These are phyloP conservation scores for Mucor indicus DNA, from an alignment of 371 early-diverging fungal genomes.

Conservation along the genomic window DNA sequence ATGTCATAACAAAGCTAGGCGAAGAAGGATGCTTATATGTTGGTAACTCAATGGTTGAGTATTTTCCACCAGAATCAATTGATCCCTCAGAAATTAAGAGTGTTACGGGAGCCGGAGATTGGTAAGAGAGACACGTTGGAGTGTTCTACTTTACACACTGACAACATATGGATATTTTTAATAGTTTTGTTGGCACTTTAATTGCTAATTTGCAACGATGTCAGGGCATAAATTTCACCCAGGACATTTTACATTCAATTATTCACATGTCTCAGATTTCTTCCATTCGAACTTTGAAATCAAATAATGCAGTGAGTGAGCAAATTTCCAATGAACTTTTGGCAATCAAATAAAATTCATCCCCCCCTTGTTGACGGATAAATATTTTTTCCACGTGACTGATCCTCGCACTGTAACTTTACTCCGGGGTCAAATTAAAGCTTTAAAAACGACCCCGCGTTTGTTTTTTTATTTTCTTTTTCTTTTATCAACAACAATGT, in stretches of 20 bases:
- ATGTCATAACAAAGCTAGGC: constrained; percentile 60
- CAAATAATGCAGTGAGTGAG: constrained; percentile 33
- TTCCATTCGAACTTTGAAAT: constrained; percentile 37
- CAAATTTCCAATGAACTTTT: constrained; percentile 9
- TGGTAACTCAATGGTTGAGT: constrained; percentile 14
- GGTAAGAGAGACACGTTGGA: constrained; percentile 49
- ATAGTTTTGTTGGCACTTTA: constrained; percentile 46
- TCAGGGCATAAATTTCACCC: constrained; percentile 1
- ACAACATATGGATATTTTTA: no score
- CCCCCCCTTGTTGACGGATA: neutral
- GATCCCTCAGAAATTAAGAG: constrained; percentile 39
- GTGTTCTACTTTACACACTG: no score
- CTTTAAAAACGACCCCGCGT: constrained; percentile 12
- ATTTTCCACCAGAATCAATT: constrained; percentile 40
- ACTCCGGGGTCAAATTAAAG: neutral
- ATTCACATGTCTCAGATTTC: constrained; percentile 32
- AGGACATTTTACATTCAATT: constrained; percentile 12
- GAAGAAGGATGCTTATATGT: constrained; percentile 49
- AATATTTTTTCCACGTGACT: no score
- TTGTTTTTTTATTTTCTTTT: constrained; percentile 12
- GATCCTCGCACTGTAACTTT: no score
- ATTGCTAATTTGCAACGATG: constrained; percentile 31
- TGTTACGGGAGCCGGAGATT: constrained; percentile 76
- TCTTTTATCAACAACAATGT: constrained; percentile 34
- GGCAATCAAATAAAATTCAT: neutral